phyloP scores from a whole-genome alignment of 352 stramenopile genomes.

The Elongisporangium prolatum region DNA sequence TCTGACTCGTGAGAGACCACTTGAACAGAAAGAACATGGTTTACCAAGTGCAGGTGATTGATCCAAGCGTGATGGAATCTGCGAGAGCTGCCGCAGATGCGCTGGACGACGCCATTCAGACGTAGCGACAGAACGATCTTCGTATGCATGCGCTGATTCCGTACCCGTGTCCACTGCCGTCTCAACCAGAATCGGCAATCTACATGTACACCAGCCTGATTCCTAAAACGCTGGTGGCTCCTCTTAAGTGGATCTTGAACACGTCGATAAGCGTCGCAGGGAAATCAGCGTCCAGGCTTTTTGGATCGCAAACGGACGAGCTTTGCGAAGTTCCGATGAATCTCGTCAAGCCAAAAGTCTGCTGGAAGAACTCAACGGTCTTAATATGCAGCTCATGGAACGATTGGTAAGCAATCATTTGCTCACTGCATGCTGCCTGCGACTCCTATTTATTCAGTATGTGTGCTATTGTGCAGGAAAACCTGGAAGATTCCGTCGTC shows the following conservation, averaged over 20 bases:
- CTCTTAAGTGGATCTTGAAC: constrained; percentile 63
- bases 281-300: constrained; percentile 59
- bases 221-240: constrained; percentile 35
- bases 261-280: constrained; percentile 58
- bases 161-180: constrained; percentile 23
- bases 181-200: constrained; percentile 20
- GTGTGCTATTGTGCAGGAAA: too few relatives aligned
- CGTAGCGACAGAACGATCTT: constrained; percentile 36
- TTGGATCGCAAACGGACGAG: constrained; percentile 45
- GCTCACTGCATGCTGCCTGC: too few relatives aligned
- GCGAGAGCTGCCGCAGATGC: constrained; percentile 62
- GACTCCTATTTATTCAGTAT: too few relatives aligned
- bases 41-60: constrained; percentile 73
- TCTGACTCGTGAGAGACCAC: neutral
- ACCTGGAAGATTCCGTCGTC: constrained; percentile 60
- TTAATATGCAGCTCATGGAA: constrained; percentile 83
- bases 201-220: constrained; percentile 30
- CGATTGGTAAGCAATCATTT: constrained; percentile 41
- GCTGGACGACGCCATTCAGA: constrained; percentile 58
- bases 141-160: constrained; percentile 12
- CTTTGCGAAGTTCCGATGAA: constrained; percentile 6
- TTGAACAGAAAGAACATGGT: constrained; percentile 63
- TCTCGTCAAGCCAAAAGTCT: constrained; percentile 58
- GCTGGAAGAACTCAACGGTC: constrained; percentile 74
- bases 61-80: constrained; percentile 65